A percentile compares a stretch with the other conserved stretches of the same genome.
These are phyloP conservation scores for Nitzschia sp. DNA, from an alignment of 108 stramenopile genomes.

Conservation along the genomic window DNA sequence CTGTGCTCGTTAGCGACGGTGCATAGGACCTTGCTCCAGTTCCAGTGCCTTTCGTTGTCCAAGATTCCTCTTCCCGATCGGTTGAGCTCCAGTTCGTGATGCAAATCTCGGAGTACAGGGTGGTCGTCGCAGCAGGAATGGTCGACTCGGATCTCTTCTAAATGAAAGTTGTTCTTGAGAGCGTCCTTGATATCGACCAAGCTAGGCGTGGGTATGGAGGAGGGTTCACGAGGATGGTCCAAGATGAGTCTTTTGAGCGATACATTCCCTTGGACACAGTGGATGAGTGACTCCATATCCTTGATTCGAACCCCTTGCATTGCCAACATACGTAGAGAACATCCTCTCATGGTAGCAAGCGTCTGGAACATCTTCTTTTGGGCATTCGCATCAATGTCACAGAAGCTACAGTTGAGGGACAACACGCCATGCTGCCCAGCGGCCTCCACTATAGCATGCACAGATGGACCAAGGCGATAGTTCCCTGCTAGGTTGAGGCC, in stretches of 20 bases:
- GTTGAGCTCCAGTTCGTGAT: conserved; percentile 32
- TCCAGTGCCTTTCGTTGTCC: conserved; percentile 1
- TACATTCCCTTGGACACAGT: conserved; percentile 25
- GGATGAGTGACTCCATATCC: conserved; percentile 10
- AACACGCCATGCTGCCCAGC: not conserved
- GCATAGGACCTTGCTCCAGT: conserved; percentile 6
- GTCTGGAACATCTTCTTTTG: conserved; percentile 22
- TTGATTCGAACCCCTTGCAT: conserved; percentile 25
- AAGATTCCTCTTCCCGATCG: conserved; percentile 31
- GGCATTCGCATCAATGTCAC: conserved; percentile 18
- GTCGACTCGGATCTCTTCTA: conserved; percentile 26
- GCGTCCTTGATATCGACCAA: conserved; percentile 20
- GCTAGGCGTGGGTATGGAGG: not conserved
- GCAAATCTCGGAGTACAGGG: conserved; percentile 14
- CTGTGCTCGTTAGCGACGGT: not conserved
- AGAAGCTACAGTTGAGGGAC: conserved; percentile 33
- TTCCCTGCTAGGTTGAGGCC: conserved; percentile 34
- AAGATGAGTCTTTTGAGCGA: conserved; percentile 20
- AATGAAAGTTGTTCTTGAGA: conserved; percentile 23
- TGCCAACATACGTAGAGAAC: conserved; percentile 18
- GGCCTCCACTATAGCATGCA: conserved; percentile 24
- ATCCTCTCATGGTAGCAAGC: conserved; percentile 13
- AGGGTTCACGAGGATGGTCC: conserved; percentile 26
- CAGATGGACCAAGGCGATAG: conserved; percentile 18
- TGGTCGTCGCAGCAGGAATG: not conserved